These are phyloP conservation scores for Colletotrichum magnum DNA, from an alignment of 2,329 filamentous ascomycete genomes.

Conservation along the genomic window DNA sequence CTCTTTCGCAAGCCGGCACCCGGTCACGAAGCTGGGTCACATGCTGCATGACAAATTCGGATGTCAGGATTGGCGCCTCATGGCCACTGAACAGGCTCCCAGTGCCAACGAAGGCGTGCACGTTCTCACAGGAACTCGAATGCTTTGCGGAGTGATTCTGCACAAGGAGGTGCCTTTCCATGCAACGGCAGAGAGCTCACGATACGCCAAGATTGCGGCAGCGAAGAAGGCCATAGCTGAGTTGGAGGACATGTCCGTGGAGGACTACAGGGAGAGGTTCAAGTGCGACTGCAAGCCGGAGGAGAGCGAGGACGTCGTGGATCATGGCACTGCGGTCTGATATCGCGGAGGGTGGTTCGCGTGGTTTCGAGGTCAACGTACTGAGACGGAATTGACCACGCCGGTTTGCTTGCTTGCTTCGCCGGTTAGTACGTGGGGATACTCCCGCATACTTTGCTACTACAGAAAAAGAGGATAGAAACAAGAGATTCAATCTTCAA, in stretches of 20 bases:
- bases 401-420: neutral
- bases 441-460: neutral
- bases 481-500: too few relatives aligned
- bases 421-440: neutral
- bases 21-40: slow-evolving; percentile 79
- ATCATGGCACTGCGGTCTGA: slow-evolving; percentile 26
- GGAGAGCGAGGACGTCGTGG: slow-evolving; percentile 33
- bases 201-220: slow-evolving; percentile 80
- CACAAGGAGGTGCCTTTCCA: slow-evolving; percentile 77
- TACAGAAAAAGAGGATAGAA: neutral
- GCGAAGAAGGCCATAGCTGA: slow-evolving; percentile 70
- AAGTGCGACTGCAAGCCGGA: slow-evolving; percentile 72
- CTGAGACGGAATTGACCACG: neutral
- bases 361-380: neutral
- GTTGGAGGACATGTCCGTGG: slow-evolving; percentile 60
- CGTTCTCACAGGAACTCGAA: slow-evolving; percentile 60
- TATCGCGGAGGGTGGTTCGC: neutral
- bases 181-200: slow-evolving; percentile 72
- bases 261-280: slow-evolving; percentile 72
- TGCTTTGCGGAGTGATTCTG: slow-evolving; percentile 82
- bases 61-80: slow-evolving; percentile 73
- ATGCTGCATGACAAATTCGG: slow-evolving; percentile 74
- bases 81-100: slow-evolving; percentile 64
- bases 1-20: slow-evolving; percentile 87
- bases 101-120: slow-evolving; percentile 56